Conservation (phyloP, 106 monocot species). For the Dactylorhiza incarnata region DNA sequence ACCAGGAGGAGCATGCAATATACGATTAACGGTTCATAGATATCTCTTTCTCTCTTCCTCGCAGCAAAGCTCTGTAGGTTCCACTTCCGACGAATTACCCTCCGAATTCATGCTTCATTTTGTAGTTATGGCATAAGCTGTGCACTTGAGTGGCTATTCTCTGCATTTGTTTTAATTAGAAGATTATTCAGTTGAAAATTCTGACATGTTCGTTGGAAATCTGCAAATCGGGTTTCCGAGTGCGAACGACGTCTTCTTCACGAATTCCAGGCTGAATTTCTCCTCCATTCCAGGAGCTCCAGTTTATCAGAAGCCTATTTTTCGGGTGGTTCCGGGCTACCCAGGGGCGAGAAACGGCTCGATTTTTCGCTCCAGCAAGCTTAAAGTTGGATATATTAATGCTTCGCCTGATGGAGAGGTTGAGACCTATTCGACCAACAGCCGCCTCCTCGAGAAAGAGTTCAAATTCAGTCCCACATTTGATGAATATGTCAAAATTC, state of each 20-base stretch:
- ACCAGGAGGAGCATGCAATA: background rate
- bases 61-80: background rate
- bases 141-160: background rate
- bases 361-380: conserved; percentile 12
- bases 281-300: background rate
- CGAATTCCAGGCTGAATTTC: background rate
- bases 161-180: background rate
- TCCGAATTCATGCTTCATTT: background rate
- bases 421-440: conserved; percentile 8
- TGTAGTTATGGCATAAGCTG: background rate
- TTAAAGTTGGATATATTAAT: conserved; percentile 5
- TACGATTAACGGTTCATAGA: too few relatives aligned
- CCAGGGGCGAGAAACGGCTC: conserved; percentile 12
- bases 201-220: background rate
- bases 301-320: conserved; percentile 12
- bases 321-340: background rate
- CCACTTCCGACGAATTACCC: background rate
- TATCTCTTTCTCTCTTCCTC: background rate
- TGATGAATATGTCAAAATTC: conserved; percentile 73
- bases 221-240: background rate
- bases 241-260: background rate
- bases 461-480: conserved; percentile 69
- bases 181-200: background rate
- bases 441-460: conserved; percentile 52
- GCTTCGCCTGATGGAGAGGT: conserved; percentile 24